These are phyloP conservation scores for Ogataea minuta DNA, from an alignment of 805 yeast genomes.

Conservation along the genomic window DNA sequence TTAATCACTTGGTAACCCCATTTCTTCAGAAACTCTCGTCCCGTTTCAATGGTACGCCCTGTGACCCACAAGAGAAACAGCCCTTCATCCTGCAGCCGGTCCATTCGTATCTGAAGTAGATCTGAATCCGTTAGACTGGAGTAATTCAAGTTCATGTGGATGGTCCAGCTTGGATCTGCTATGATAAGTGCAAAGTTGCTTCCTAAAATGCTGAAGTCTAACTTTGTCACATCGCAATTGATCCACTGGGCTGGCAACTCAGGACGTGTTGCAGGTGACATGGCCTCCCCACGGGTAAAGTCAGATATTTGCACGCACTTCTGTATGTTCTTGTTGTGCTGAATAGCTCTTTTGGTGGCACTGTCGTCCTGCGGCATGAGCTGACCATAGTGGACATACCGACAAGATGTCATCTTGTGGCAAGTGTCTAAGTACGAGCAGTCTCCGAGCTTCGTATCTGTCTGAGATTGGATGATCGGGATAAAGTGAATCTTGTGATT, in stretches of 20 bases:
- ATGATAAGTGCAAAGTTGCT: slow-evolving; percentile 73
- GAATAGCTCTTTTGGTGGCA: slow-evolving; percentile 10
- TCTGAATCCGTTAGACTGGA: slow-evolving; percentile 79
- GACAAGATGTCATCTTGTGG: slow-evolving; percentile 76
- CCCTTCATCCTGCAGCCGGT: slow-evolving; percentile 78
- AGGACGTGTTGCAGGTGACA: slow-evolving; percentile 23
- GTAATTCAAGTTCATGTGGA: slow-evolving; percentile 80
- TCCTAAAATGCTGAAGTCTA: slow-evolving; percentile 72
- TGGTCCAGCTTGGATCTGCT: slow-evolving; percentile 97
- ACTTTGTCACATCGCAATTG: slow-evolving; percentile 71
- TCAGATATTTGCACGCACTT: slow-evolving; percentile 33
- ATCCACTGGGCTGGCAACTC: slow-evolving; percentile 76
- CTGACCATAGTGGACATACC: slow-evolving; percentile 75
- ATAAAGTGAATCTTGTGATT: slow-evolving; percentile 47
- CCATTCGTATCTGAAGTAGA: slow-evolving; percentile 61
- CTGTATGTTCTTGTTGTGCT: slow-evolving; percentile 23
- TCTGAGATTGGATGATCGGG: slow-evolving; percentile 54
- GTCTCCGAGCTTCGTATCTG: slow-evolving; percentile 77
- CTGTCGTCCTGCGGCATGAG: slow-evolving; percentile 38
- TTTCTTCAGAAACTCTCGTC: slow-evolving; percentile 66
- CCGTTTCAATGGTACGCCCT: slow-evolving; percentile 87
- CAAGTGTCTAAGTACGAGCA: slow-evolving; percentile 94
- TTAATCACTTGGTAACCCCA: slow-evolving; percentile 85
- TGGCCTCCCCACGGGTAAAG: slow-evolving; percentile 49
- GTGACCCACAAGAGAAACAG: slow-evolving; percentile 89